Conservation (phyloP, 352 stramenopile genomes). For the Peronosclerospora sorghi region DNA sequence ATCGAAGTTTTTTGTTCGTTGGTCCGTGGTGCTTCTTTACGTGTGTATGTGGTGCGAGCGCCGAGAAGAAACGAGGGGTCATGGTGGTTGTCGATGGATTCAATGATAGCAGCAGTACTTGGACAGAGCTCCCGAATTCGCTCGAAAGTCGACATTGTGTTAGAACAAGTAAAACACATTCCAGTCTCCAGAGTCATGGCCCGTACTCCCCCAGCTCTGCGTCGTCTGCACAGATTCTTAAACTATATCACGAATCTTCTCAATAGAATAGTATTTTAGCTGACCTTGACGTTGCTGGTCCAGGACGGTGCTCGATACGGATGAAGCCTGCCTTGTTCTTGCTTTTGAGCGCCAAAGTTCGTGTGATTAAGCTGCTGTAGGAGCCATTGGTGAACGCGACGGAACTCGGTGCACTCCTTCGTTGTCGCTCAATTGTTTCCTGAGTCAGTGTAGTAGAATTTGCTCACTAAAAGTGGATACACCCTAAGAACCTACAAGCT, state of each 20-base stretch:
- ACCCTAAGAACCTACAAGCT: slow-evolving; percentile 43
- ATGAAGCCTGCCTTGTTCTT: slow-evolving; percentile 35
- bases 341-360: slow-evolving; percentile 48
- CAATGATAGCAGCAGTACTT: slow-evolving; percentile 40
- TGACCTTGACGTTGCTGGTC: slow-evolving; percentile 44
- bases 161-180: slow-evolving; percentile 85
- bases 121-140: slow-evolving; percentile 63
- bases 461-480: slow-evolving; percentile 57
- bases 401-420: slow-evolving; percentile 1
- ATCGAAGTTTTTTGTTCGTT: slow-evolving; percentile 88
- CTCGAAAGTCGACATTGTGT: slow-evolving; percentile 74
- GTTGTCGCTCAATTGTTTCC: slow-evolving; percentile 17
- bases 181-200: slow-evolving; percentile 76
- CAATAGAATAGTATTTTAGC: neutral
- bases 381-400: slow-evolving; percentile 49
- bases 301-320: slow-evolving; percentile 66
- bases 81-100: slow-evolving; percentile 55
- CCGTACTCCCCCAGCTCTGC: slow-evolving; percentile 63
- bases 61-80: slow-evolving; percentile 84
- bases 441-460: slow-evolving; percentile 53
- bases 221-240: slow-evolving; percentile 18
- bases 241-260: no score
- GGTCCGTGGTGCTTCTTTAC: slow-evolving; percentile 77
- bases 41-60: slow-evolving; percentile 66
- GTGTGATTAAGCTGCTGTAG: slow-evolving; percentile 51